Base-by-base conservation (phyloP, 2,329 filamentous ascomycete species). In the Colletotrichum navitas region DNA sequence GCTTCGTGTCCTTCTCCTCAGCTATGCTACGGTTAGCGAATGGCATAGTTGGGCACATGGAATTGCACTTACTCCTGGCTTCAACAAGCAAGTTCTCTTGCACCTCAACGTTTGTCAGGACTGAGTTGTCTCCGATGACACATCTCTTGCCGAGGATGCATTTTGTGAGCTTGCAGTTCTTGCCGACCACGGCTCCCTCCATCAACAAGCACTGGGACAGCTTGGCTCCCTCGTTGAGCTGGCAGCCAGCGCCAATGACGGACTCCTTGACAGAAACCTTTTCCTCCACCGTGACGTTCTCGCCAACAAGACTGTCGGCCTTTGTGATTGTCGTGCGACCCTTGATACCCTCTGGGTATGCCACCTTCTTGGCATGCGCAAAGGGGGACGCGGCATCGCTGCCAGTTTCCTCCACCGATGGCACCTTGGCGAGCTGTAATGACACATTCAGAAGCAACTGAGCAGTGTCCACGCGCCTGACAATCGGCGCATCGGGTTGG, bases 251-350 rank as follows among this genome's bases (percentile, higher is more conserved):
- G 3, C 96, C 96, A 51, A 99, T 90, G 39, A 98, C 94, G 47
- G 88, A 92, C 81, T 97, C 94, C 81, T 97, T 98, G 83, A 99
- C 93, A n/a, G 94, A 92, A 32, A 90, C 92, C 80, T 95, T 95
- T 76, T 95, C 93, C 78, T 95, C 93, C 0, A 98, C 91, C 1
- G 91, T 94, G 51, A 97, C 94, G 77, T 98, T 98, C 69, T 95
- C 93, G 1, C 90, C 95, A 47, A 98, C 89, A 2, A 98, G 86
- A 74, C 90, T 93, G 83, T 98, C 95, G 58, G 89, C 87, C 76
- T 92, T 90, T 26, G 93, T 94, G 67, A 98, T 93, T 5, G 94
- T 96, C 58, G 93, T 94, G 64, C 92, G 91, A 43, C 90, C 86
- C 66, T 94, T 94, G 43, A 98, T 91, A 32, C 92, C 92, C 67